Evolutionary conservation across 225 moss, liverwort and hornwort genomes (phyloP), one percentile per base, ranked within the genome.

Genomic region (Physcomitrium patens): DNA sequence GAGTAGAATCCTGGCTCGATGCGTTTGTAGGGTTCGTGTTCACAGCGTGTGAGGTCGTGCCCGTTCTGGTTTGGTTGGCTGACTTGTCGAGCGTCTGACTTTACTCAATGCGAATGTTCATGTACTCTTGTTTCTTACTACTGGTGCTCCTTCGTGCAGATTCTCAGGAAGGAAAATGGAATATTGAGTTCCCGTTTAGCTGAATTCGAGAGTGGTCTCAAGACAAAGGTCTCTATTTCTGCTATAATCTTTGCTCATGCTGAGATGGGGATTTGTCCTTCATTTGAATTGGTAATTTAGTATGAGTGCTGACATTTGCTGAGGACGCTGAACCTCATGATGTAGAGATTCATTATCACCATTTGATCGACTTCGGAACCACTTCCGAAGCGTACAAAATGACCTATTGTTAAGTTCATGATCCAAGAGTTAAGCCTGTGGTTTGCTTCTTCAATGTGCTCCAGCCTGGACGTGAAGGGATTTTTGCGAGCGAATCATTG

Each of bases 91-190:
- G 62, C 62, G 23, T 51, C 11, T 15, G 45, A 43, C 19, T 42
- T 18, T 16, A 26, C 26, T 46, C 2, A 17, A 6, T 16, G 41
- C 41, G 46, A 18, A 2, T 65, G 58, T 9, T 1, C 7, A 27
- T 69, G 60, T 24, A 26, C 17, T 41, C n/a, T 22, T 65, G 5
- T 12, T 60, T 44, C 58, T 72, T 7, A 58, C 56, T 75, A 41
- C 55, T 77, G n/a, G 60, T 66, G 46, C 9, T 48, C 56, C 31
- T 56, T 14, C 63, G 65, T 77, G 74, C 67, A 81, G 81, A 58
- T 57, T 47, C 71, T 84, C 52, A 62, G 67, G 58, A 63, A 63
- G 49, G 84, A 84, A 56, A 84, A 78, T 16, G 13, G 66, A 50
- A 49, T 48, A 14, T 54, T 80, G 70, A 49, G 41, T 13, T 11